Conservation (phyloP, 148 eudicot species). For the Agrostemma githago region DNA sequence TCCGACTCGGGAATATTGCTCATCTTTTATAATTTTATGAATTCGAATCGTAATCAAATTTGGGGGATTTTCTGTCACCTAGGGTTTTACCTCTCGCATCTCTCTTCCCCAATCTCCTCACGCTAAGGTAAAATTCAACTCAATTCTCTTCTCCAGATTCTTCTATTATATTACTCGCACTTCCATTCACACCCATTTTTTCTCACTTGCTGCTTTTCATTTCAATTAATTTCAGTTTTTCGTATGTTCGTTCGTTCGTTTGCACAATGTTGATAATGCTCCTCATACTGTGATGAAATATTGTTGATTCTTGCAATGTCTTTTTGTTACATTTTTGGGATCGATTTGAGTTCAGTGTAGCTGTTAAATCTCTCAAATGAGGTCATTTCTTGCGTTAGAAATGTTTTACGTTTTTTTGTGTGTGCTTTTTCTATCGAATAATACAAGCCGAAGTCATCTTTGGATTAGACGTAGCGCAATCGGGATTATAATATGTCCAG, state of each 20-base stretch:
- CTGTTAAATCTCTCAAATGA: background rate
- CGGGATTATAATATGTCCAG: background rate
- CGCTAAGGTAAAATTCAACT: background rate
- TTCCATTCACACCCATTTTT: background rate
- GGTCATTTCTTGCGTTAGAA: background rate
- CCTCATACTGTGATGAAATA: background rate
- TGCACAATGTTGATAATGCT: background rate
- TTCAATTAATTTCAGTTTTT: background rate
- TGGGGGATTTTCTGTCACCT: constrained; percentile 15
- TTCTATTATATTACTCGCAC: background rate
- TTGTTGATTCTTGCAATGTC: background rate
- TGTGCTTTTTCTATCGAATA: background rate
- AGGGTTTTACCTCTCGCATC: constrained; percentile 4
- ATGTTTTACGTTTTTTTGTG: background rate
- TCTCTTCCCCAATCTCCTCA: background rate
- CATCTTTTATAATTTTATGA: too few relatives aligned
- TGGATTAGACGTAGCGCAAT: background rate
- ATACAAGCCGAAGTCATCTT: background rate
- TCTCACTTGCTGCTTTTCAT: background rate
- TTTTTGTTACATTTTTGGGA: background rate
- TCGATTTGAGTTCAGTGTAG: background rate
- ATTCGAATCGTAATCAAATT: background rate
- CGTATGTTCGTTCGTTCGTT: background rate
- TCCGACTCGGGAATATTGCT: too few relatives aligned
- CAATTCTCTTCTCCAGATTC: background rate